Percentiles rank a stretch among this genome's conserved stretches.
phyloP scores from a whole-genome alignment of 1,139 yeast genomes.

The Suhomyces anneliseae region DNA sequence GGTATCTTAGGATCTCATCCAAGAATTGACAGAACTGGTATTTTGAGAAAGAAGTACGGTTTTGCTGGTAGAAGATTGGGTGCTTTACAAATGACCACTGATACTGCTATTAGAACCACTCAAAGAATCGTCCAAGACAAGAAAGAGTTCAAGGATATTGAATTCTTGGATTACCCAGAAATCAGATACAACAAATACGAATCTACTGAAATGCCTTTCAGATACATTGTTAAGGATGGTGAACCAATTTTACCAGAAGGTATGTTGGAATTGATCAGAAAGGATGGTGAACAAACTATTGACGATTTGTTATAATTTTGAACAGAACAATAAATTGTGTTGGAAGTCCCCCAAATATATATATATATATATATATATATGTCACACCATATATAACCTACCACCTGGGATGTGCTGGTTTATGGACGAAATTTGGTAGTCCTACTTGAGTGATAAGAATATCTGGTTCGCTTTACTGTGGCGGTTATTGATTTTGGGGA shows the following conservation, averaged over 20 bases:
- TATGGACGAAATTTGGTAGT: no score
- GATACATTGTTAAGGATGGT: conserved; percentile 67
- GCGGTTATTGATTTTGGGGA: no score
- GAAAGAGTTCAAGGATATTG: conserved; percentile 63
- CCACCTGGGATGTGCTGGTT: no score
- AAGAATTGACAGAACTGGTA: conserved; percentile 92
- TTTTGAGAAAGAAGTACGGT: conserved; percentile 74
- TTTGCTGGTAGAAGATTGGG: conserved; percentile 86
- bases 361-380: no score
- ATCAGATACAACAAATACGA: conserved; percentile 84
- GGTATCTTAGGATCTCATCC: conserved; percentile 97
- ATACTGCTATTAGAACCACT: conserved; percentile 92
- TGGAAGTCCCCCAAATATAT: no score
- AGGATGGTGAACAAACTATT: conserved; percentile 76
- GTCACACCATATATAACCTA: no score
- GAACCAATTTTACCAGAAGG: conserved; percentile 89
- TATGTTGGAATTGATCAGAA: conserved; percentile 81
- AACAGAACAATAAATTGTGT: no score
- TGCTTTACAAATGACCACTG: conserved; percentile 92
- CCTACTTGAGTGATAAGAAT: no score
- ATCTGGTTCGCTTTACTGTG: no score
- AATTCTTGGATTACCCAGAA: conserved; percentile 91
- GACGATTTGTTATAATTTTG: conserved; percentile 50
- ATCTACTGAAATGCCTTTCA: conserved; percentile 96
- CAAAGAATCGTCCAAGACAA: conserved; percentile 66